Conservation (phyloP, 768 basidiomycete species). For the Lactifluus piperatus region DNA sequence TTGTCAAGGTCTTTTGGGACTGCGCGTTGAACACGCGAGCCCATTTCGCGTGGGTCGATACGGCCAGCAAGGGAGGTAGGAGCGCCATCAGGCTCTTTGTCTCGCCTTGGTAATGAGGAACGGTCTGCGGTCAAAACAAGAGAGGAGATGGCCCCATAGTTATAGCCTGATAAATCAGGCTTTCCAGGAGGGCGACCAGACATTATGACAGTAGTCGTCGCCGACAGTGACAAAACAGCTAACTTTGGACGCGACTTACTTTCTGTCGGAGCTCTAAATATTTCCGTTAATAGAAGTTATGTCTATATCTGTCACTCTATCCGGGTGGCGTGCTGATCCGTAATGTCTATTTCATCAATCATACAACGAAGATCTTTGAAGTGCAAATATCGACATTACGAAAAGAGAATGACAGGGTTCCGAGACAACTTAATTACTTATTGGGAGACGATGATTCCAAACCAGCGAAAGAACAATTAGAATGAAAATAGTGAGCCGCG, state of each 20-base stretch:
- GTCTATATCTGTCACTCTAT: too few relatives aligned
- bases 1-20: slow-evolving; percentile 84
- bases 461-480: not conserved
- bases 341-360: not conserved
- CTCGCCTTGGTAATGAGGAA: slow-evolving; percentile 70
- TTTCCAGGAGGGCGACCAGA: slow-evolving; percentile 38
- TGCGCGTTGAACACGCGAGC: slow-evolving; percentile 76
- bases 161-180: slow-evolving; percentile 84
- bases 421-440: not conserved
- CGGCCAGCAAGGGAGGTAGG: slow-evolving; percentile 88
- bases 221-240: not conserved
- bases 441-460: not conserved
- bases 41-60: slow-evolving; percentile 89
- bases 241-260: not conserved
- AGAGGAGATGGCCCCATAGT: slow-evolving; percentile 92
- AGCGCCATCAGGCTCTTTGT: slow-evolving; percentile 95
- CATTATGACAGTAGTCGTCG: slow-evolving; percentile 25
- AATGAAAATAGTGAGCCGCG: slow-evolving; percentile 34
- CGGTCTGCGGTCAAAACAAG: slow-evolving; percentile 90
- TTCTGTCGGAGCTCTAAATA: not conserved
- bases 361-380: not conserved
- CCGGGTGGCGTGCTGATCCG: too few relatives aligned
- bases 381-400: not conserved
- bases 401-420: not conserved
- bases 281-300: not conserved